A percentile compares a stretch with the other conserved stretches of the same genome.
These are phyloP conservation scores for Podila epigama DNA, from an alignment of 192 early-diverging fungal species.

Conservation along the genomic window DNA sequence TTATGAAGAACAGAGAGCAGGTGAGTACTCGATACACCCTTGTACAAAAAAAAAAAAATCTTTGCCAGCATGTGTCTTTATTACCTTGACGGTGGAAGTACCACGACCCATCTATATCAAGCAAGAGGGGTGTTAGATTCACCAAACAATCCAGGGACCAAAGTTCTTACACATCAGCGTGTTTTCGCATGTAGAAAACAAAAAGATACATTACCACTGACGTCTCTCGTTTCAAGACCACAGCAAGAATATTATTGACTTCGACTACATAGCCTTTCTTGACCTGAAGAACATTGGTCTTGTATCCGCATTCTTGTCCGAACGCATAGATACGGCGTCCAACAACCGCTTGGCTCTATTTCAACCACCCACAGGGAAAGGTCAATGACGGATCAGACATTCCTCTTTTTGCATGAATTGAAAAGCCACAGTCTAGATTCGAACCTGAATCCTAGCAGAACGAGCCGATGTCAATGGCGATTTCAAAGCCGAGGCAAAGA, in stretches of 20 bases:
- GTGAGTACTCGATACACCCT: no score
- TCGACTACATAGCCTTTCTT: constrained; percentile 77
- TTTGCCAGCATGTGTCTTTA: background rate
- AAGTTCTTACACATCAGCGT: no score
- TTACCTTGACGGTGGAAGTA: constrained; percentile 33
- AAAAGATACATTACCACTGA: constrained; percentile 52
- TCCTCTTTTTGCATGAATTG: no score
- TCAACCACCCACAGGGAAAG: no score
- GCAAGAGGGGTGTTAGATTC: background rate
- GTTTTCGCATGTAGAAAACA: background rate
- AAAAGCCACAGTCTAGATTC: background rate
- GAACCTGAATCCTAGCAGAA: background rate
- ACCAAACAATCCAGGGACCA: background rate
- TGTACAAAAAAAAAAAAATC: background rate
- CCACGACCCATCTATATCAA: constrained; percentile 38
- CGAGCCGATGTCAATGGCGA: background rate
- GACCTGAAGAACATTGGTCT: constrained; percentile 58
- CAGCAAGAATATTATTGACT: constrained; percentile 67
- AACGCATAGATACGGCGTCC: background rate
- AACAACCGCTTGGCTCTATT: constrained; percentile 9
- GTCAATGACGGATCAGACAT: no score
- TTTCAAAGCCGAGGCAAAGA: background rate
- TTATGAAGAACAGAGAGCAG: no score
- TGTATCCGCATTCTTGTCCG: constrained; percentile 53
- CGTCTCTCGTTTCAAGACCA: constrained; percentile 70